Conservation (phyloP, 768 basidiomycete genomes). For the Boletus speciosus region DNA sequence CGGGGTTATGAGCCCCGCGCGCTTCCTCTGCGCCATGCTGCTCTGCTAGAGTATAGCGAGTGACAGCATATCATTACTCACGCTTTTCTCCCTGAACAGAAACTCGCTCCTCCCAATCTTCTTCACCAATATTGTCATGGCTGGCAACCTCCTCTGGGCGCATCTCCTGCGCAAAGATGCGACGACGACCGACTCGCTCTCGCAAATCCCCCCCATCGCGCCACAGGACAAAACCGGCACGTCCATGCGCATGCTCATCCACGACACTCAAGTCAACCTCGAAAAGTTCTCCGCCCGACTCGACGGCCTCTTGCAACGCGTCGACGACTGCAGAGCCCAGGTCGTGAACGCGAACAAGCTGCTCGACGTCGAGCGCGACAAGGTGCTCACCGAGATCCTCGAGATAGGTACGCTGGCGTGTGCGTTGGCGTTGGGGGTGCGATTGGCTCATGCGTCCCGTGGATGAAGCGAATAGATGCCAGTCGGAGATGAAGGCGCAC, state of each 20-base stretch:
- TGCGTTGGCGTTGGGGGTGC: neutral
- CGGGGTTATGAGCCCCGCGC: slow-evolving; percentile 49
- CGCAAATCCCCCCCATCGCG: slow-evolving; percentile 34
- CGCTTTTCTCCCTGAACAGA: no score
- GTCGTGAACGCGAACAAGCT: slow-evolving; percentile 50
- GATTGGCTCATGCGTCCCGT: slow-evolving; percentile 7
- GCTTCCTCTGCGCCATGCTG: slow-evolving; percentile 49
- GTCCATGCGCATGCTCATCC: slow-evolving; percentile 66
- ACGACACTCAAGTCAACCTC: slow-evolving; percentile 70
- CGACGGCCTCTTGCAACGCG: slow-evolving; percentile 46
- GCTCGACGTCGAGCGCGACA: slow-evolving; percentile 60
- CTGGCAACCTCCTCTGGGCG: slow-evolving; percentile 43
- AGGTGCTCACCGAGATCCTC: slow-evolving; percentile 48
- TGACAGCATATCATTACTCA: fast-evolving
- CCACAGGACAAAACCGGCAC: slow-evolving; percentile 65
- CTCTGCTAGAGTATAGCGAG: slow-evolving; percentile 1
- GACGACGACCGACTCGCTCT: slow-evolving; percentile 19
- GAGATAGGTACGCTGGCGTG: slow-evolving; percentile 2
- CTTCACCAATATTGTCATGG: neutral
- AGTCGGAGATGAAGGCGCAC: slow-evolving; percentile 55
- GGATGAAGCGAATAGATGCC: slow-evolving; percentile 56
- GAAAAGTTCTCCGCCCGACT: slow-evolving; percentile 62
- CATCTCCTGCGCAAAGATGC: slow-evolving; percentile 50
- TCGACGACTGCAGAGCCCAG: slow-evolving; percentile 53
- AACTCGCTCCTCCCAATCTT: neutral